Evolutionary conservation across 352 stramenopile genomes (phyloP).

Genomic region (Phytophthora litchii): DNA sequence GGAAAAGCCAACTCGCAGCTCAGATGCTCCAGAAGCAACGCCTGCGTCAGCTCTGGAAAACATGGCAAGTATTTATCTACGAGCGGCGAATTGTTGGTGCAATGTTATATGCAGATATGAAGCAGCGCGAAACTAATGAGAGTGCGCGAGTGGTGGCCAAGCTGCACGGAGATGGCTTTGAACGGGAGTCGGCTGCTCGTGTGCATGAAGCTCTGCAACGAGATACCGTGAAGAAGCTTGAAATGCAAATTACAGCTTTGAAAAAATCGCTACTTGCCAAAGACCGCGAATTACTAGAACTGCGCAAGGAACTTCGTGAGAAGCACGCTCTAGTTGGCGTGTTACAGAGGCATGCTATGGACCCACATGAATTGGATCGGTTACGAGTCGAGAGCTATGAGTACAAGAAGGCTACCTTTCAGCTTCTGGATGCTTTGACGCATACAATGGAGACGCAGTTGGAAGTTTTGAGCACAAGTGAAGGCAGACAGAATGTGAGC

Average conservation of each 20-base stretch:
- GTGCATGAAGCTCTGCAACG: conserved; percentile 49
- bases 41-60: conserved; percentile 47
- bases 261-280: conserved; percentile 41
- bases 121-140: conserved; percentile 52
- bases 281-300: conserved; percentile 59
- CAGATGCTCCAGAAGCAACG: conserved; percentile 29
- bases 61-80: conserved; percentile 65
- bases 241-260: conserved; percentile 35
- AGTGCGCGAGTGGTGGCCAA: conserved; percentile 52
- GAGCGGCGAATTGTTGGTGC: conserved; percentile 69
- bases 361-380: conserved; percentile 60
- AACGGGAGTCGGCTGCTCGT: conserved; percentile 32
- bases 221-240: conserved; percentile 45
- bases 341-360: conserved; percentile 57
- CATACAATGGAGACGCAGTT: conserved; percentile 64
- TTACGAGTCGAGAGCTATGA: conserved; percentile 61
- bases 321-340: conserved; percentile 31
- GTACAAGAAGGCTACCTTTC: conserved; percentile 77
- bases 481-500: conserved; percentile 68
- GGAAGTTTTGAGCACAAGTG: conserved; percentile 60
- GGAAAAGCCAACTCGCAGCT: conserved; percentile 26
- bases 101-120: conserved; percentile 69
- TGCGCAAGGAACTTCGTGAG: conserved; percentile 57
- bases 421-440: conserved; percentile 51
- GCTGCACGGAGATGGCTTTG: conserved; percentile 71